Conservation (phyloP, 805 yeast species). For the Phaffomyces opuntiae region DNA sequence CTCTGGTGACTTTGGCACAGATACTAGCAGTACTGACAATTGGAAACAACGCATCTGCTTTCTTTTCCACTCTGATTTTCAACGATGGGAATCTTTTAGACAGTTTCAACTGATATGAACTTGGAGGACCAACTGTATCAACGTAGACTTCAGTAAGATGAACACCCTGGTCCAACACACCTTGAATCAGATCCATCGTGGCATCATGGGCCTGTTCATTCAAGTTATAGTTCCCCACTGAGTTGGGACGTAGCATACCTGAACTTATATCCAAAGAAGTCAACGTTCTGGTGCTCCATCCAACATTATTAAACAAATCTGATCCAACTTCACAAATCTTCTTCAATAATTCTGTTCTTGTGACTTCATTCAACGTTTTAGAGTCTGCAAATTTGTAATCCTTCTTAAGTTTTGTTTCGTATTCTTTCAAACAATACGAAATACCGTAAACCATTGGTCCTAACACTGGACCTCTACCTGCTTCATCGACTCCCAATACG, state of each 20-base stretch:
- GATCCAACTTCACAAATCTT: conserved; percentile 41
- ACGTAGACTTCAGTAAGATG: conserved; percentile 69
- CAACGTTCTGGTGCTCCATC: conserved; percentile 83
- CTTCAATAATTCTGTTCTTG: conserved; percentile 55
- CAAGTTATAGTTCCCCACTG: conserved; percentile 49
- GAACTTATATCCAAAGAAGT: conserved; percentile 81
- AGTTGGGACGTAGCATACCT: conserved; percentile 73
- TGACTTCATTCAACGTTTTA: conserved; percentile 70
- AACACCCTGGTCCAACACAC: conserved; percentile 54
- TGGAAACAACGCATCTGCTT: conserved; percentile 90
- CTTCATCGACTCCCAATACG: conserved; percentile 90
- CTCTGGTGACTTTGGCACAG: conserved; percentile 95
- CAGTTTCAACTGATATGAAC: conserved; percentile 70
- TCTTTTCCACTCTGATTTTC: conserved; percentile 78
- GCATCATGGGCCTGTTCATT: conserved; percentile 97
- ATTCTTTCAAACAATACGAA: conserved; percentile 61
- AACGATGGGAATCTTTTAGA: conserved; percentile 60
- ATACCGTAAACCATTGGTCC: conserved; percentile 98
- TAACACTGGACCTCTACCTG: conserved; percentile 96
- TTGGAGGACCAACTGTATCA: conserved; percentile 97
- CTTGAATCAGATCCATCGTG: conserved; percentile 71
- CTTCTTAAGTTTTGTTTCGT: conserved; percentile 38
- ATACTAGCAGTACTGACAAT: conserved; percentile 92
- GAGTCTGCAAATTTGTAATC: conserved; percentile 89
- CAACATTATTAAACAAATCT: conserved; percentile 52